A percentile compares a stretch with the other conserved stretches of the same genome.
Evolutionary conservation across 129 eudicot genomes (phyloP).

Genomic region (Flaveria ramosissima): DNA sequence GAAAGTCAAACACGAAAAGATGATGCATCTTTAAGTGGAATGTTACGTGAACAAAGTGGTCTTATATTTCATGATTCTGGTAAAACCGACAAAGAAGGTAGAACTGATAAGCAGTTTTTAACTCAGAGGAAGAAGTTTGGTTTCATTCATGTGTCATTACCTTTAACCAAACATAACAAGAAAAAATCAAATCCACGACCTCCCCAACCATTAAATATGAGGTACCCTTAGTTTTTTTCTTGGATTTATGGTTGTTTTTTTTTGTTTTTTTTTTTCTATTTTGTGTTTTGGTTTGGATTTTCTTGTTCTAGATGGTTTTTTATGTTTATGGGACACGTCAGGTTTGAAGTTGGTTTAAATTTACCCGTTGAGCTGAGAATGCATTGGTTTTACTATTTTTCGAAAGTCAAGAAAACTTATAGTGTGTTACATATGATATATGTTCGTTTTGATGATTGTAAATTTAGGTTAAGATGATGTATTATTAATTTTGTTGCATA

Average conservation of each 20-base stretch:
- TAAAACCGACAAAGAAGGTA: slow-evolving; percentile 44
- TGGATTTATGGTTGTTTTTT: slow-evolving; percentile 8
- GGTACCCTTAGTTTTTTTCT: slow-evolving; percentile 30
- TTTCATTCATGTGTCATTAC: slow-evolving; percentile 68
- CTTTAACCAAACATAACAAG: slow-evolving; percentile 59
- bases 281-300: slow-evolving; percentile 3
- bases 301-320: slow-evolving; percentile 18
- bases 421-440: no score
- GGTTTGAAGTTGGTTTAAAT: neutral
- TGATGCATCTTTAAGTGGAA: slow-evolving; percentile 64
- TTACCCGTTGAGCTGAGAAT: no score
- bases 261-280: neutral
- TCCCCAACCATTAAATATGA: slow-evolving; percentile 45
- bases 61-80: slow-evolving; percentile 48
- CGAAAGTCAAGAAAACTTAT: no score
- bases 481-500: neutral
- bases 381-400: no score
- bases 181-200: slow-evolving; percentile 46
- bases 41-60: slow-evolving; percentile 75
- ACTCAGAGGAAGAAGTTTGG: slow-evolving; percentile 76
- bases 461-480: no score
- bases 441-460: no score
- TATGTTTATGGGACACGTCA: neutral
- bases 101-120: slow-evolving; percentile 50
- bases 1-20: slow-evolving; percentile 44